phyloP scores from a whole-genome alignment of 345 rosid genomes.

The Camelina hispida region DNA sequence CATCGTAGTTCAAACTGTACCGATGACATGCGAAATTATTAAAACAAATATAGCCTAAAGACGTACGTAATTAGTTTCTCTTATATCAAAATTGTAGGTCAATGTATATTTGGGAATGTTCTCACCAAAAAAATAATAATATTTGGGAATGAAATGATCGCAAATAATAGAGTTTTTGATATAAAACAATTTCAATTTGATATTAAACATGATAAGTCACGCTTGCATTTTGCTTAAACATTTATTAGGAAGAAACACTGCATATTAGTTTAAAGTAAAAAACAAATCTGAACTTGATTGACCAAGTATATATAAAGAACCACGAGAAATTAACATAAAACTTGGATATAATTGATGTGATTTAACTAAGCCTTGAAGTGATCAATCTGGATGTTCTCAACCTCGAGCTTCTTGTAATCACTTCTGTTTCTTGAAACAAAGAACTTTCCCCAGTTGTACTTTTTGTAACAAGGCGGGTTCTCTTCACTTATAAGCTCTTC shows the following conservation, averaged over 20 bases:
- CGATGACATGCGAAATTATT: not conserved
- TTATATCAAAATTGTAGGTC: not conserved
- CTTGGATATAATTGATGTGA: not conserved
- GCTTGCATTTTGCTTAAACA: not conserved
- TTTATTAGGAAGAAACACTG: not conserved
- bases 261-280: not conserved
- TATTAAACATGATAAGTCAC: not conserved
- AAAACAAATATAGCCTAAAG: not conserved
- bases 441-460: conserved; percentile 74
- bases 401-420: conserved; percentile 62
- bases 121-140: too few relatives aligned
- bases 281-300: not conserved
- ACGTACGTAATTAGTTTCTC: not conserved
- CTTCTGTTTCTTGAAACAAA: conserved; percentile 59
- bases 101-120: not conserved
- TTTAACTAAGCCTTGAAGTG: conserved; percentile 52
- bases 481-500: conserved; percentile 54
- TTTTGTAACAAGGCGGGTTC: conserved; percentile 57
- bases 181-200: too few relatives aligned
- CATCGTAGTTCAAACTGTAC: too few relatives aligned
- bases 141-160: too few relatives aligned
- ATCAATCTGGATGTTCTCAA: conserved; percentile 64
- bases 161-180: too few relatives aligned
- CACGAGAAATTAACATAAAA: not conserved
- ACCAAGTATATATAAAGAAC: not conserved